Percentiles rank a stretch among this genome's conserved stretches.
These are phyloP conservation scores for Neonectria ditissima DNA, from an alignment of 2,329 filamentous ascomycete species.

Conservation along the genomic window DNA sequence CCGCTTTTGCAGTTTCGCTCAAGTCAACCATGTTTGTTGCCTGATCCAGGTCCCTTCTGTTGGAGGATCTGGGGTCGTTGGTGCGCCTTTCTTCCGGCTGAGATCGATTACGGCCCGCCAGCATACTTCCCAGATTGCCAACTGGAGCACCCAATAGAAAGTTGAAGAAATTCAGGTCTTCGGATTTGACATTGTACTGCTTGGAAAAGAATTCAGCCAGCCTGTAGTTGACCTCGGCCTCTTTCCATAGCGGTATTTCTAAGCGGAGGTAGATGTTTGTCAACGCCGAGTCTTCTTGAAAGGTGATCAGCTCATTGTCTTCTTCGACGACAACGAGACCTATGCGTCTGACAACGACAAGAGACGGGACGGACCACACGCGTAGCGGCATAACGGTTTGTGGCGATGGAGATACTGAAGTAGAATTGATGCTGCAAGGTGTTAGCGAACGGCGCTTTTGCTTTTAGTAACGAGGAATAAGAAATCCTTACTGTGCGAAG, in stretches of 20 bases:
- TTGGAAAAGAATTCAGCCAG: slow-evolving; percentile 15
- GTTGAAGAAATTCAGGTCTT: slow-evolving; percentile 15
- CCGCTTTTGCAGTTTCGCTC: too few species aligned
- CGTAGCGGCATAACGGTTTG: slow-evolving; percentile 1
- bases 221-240: not conserved
- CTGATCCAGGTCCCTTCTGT: not conserved
- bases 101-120: slow-evolving; percentile 5
- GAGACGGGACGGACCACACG: slow-evolving; percentile 19
- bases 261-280: slow-evolving; percentile 6
- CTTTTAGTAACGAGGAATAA: too few species aligned
- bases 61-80: not conserved
- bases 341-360: slow-evolving; percentile 6
- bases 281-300: not conserved
- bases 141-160: slow-evolving; percentile 1
- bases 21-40: too few species aligned
- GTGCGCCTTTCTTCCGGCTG: not conserved
- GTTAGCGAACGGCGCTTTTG: too few species aligned
- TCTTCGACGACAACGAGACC: slow-evolving; percentile 5
- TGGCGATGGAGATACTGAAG: not conserved
- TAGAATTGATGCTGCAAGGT: not conserved
- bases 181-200: not conserved
- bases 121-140: not conserved
- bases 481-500: slow-evolving; percentile 10
- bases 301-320: slow-evolving; percentile 6
- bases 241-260: not conserved